Conservation (phyloP, 371 early-diverging fungal genomes). For the Dinochytrium kinnereticum region DNA sequence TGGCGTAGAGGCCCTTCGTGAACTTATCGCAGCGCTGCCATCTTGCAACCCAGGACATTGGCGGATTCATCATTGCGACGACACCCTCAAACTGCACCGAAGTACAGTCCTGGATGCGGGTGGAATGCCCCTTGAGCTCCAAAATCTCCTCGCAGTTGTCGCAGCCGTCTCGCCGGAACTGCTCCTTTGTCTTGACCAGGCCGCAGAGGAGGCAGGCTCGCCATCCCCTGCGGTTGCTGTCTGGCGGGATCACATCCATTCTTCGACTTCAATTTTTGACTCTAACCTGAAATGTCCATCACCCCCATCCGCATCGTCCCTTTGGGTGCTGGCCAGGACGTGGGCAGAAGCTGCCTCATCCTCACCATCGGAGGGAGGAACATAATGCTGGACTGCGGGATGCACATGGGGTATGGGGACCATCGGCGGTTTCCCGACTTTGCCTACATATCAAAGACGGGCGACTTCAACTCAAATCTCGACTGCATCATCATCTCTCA, state of each 20-base stretch:
- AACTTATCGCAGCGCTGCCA: conserved; percentile 89
- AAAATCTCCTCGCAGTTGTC: conserved; percentile 92
- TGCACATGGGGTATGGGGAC: conserved; percentile 98
- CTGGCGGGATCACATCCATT: conserved; percentile 24
- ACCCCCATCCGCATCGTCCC: conserved; percentile 33
- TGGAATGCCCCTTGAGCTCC: conserved; percentile 68
- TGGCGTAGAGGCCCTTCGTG: conserved; percentile 87
- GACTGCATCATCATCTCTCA: conserved; percentile 98
- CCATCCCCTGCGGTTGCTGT: conserved; percentile 77
- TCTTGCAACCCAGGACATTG: conserved; percentile 84
- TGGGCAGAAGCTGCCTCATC: conserved; percentile 97
- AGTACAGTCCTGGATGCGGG: conserved; percentile 66
- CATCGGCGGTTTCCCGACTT: conserved; percentile 98
- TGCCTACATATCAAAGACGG: conserved; percentile 86
- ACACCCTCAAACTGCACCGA: conserved; percentile 86
- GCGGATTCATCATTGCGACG: conserved; percentile 82
- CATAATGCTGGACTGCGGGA: conserved; percentile 88
- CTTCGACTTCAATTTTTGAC: background rate
- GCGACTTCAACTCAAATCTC: conserved; percentile 68
- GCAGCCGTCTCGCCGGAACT: conserved; percentile 81
- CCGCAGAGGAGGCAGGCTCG: conserved; percentile 93
- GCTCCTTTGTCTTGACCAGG: conserved; percentile 83
- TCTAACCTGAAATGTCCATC: background rate
- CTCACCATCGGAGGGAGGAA: conserved; percentile 94
- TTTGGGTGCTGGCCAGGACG: conserved; percentile 93